Conservation (phyloP, 2,329 filamentous ascomycete genomes). For the Xylaria digitata region DNA sequence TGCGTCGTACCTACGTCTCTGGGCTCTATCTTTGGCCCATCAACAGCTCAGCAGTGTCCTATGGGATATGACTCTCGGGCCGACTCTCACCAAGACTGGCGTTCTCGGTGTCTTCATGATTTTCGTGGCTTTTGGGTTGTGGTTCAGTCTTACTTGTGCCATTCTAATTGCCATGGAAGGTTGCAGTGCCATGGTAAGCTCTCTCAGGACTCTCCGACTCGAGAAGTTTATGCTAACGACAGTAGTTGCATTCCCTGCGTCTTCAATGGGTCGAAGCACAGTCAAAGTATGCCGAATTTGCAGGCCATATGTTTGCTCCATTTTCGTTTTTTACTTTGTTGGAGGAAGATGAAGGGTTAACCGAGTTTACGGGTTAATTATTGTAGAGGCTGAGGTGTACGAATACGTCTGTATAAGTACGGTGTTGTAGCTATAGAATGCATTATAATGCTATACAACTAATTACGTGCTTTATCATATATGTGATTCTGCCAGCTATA, state of each 20-base stretch:
- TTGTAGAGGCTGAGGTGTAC: slow-evolving; percentile 35
- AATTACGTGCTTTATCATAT: slow-evolving; percentile 1
- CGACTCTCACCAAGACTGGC: slow-evolving; percentile 75
- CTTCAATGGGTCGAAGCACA: slow-evolving; percentile 88
- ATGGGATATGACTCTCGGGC: slow-evolving; percentile 93
- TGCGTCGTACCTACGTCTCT: slow-evolving; percentile 97
- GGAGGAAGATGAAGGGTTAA: slow-evolving; percentile 70
- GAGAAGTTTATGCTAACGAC: slow-evolving; percentile 33
- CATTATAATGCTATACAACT: slow-evolving; percentile 23
- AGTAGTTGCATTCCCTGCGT: slow-evolving; percentile 74
- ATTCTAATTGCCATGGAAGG: slow-evolving; percentile 86
- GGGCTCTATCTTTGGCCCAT: slow-evolving; percentile 96
- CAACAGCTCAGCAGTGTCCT: slow-evolving; percentile 96
- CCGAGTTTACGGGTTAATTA: slow-evolving; percentile 52
- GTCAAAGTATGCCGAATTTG: slow-evolving; percentile 86
- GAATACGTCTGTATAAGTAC: slow-evolving; percentile 37
- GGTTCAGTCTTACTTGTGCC: slow-evolving; percentile 85
- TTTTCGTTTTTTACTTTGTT: slow-evolving; percentile 80
- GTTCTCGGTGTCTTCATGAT: slow-evolving; percentile 80
- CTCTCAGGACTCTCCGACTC: neutral
- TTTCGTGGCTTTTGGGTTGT: slow-evolving; percentile 84
- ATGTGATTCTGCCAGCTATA: neutral
- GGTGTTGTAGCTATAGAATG: slow-evolving; percentile 40
- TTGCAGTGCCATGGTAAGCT: slow-evolving; percentile 75
- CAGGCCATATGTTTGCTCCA: slow-evolving; percentile 79